These are phyloP conservation scores for Hypholoma fasciculare DNA, from an alignment of 768 basidiomycete species.

Conservation along the genomic window DNA sequence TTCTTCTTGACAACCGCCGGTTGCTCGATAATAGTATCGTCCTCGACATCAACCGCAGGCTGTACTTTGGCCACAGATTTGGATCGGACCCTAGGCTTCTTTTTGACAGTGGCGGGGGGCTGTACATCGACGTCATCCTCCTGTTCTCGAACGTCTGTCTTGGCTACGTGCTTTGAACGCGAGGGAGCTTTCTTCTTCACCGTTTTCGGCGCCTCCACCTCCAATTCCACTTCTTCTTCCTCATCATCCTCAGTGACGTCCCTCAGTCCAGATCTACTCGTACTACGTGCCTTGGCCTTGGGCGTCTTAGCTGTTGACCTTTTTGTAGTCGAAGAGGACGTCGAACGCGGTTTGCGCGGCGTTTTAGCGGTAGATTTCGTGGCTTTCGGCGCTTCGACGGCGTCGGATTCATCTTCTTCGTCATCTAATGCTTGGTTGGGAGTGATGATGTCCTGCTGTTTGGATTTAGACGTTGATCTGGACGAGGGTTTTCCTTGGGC, in stretches of 20 bases:
- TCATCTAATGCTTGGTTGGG: constrained; percentile 43
- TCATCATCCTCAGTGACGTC: constrained; percentile 26
- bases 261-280: constrained; percentile 21
- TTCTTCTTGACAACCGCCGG: neutral
- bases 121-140: neutral
- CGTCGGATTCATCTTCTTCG: constrained; percentile 28
- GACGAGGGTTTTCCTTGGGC: constrained; percentile 30
- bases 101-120: neutral
- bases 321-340: constrained; percentile 15
- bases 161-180: constrained; percentile 11
- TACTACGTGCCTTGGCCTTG: constrained; percentile 17
- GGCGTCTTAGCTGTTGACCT: constrained; percentile 23
- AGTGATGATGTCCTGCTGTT: constrained; percentile 33
- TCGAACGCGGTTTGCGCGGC: constrained; percentile 22
- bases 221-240: constrained; percentile 18
- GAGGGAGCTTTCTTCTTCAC: constrained; percentile 13
- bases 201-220: constrained; percentile 2
- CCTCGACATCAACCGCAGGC: neutral
- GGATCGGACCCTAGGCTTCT: neutral
- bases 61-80: neutral
- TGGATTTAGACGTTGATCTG: constrained; percentile 28
- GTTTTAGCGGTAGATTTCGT: constrained; percentile 18
- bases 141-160: constrained; percentile 4
- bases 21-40: neutral
- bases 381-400: constrained; percentile 12